A percentile compares a stretch with the other conserved stretches of the same genome.
Conservation (phyloP, 2,329 filamentous ascomycete genomes). For the Metarhizium rileyi region DNA sequence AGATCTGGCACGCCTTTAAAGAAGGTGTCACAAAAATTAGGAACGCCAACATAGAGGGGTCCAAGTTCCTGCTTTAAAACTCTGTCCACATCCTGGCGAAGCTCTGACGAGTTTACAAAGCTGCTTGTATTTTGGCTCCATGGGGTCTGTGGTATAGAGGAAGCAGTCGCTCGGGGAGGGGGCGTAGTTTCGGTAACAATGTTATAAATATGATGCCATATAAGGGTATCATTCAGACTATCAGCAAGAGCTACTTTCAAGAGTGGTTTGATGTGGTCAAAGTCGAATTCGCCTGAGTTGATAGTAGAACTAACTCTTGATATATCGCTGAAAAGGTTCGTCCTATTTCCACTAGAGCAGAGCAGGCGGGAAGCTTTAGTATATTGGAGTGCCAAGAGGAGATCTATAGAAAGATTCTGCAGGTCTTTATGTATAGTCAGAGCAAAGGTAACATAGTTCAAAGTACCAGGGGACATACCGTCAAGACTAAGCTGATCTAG, state of each 20-base stretch:
- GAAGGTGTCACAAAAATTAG: conserved; percentile 21
- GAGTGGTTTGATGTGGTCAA: neutral
- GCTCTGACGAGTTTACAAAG: conserved; percentile 26
- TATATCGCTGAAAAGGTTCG: neutral
- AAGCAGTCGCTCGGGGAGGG: conserved; percentile 16
- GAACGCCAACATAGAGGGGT: conserved; percentile 24
- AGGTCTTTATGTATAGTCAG: conserved; percentile 15
- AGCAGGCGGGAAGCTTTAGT: conserved; percentile 4
- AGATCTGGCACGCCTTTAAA: conserved; percentile 23
- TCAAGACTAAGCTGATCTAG: conserved; percentile 15
- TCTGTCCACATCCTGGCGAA: conserved; percentile 21
- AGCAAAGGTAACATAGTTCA: neutral
- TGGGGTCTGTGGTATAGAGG: conserved; percentile 21
- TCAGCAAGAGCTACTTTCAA: neutral
- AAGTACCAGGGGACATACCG: conserved; percentile 9
- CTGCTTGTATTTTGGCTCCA: conserved; percentile 21
- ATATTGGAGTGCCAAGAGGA: conserved; percentile 16
- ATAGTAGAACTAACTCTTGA: neutral
- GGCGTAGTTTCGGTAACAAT: conserved; percentile 11
- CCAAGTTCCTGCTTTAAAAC: conserved; percentile 26
- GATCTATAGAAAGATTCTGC: conserved; percentile 14
- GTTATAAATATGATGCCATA: neutral
- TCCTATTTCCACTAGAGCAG: neutral
- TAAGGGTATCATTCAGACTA: neutral
- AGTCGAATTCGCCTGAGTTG: neutral